Evolutionary conservation across 768 basidiomycete species (phyloP).

Genomic region (Xanthoconium stramineum): DNA sequence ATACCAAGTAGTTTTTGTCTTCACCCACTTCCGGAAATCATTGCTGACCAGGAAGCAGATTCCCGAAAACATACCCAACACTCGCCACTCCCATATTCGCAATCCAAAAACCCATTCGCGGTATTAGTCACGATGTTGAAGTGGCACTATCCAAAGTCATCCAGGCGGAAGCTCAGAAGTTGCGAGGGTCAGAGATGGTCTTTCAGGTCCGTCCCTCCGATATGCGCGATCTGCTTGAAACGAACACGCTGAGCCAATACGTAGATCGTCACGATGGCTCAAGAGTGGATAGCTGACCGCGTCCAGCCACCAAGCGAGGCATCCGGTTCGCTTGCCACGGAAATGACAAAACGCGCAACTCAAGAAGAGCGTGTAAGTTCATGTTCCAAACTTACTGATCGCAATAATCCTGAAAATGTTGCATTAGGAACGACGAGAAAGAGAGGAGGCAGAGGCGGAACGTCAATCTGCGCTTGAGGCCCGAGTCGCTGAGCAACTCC

Average conservation of each 20-base stretch:
- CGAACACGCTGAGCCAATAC: not conserved
- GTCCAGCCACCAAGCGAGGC: conserved; percentile 56
- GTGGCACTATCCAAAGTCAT: conserved; percentile 56
- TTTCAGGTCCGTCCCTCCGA: conserved; percentile 53
- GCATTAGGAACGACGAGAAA: conserved; percentile 48
- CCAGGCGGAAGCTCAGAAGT: conserved; percentile 61
- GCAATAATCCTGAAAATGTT: not conserved
- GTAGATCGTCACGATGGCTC: conserved; percentile 63
- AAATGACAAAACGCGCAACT: conserved; percentile 73
- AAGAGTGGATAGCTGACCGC: conserved; percentile 67
- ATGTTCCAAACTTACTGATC: not conserved
- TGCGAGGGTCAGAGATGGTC: conserved; percentile 71
- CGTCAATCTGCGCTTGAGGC: conserved; percentile 48
- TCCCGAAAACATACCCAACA: conserved; percentile 80
- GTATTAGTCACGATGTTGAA: conserved; percentile 56
- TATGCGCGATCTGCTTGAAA: not conserved
- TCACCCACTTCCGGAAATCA: not conserved
- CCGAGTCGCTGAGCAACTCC: conserved; percentile 54
- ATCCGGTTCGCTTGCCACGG: conserved; percentile 67
- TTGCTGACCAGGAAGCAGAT: conserved; percentile 37
- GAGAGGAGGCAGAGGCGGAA: conserved; percentile 55
- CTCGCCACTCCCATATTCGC: conserved; percentile 66
- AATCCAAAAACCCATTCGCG: conserved; percentile 61
- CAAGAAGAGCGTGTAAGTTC: conserved; percentile 62
- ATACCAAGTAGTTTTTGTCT: conserved; percentile 54